Conservation (phyloP, 1,139 yeast species). For the Zygosaccharomyces pseudobailii region DNA sequence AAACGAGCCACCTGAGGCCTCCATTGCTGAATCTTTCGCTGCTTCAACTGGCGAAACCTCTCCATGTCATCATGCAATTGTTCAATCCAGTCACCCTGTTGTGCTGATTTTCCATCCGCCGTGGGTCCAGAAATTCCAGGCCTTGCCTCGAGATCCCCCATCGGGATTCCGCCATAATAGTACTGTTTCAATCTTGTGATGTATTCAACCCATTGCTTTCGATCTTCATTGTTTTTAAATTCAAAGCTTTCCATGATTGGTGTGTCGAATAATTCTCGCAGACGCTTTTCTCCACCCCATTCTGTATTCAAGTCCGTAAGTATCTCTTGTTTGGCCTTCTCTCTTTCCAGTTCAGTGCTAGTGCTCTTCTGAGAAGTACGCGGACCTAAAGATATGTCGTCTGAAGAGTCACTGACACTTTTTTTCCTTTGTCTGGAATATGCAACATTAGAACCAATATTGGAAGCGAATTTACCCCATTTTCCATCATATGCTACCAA, state of each 20-base stretch:
- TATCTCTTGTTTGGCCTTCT: conserved; percentile 21
- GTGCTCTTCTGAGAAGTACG: conserved; percentile 30
- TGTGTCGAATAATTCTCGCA: conserved; percentile 51
- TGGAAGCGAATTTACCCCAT: conserved; percentile 27
- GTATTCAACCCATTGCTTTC: conserved; percentile 30
- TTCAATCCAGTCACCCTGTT: conserved; percentile 21
- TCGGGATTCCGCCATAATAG: conserved; percentile 19
- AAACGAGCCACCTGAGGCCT: conserved; percentile 55
- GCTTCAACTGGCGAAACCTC: conserved; percentile 34
- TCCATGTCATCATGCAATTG: conserved; percentile 26
- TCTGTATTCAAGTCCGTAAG: conserved; percentile 40
- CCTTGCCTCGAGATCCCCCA: neutral
- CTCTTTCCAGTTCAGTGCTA: conserved; percentile 24
- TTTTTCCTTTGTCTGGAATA: conserved; percentile 17
- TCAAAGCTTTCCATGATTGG: conserved; percentile 27
- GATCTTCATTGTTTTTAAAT: conserved; percentile 30
- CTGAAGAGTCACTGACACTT: conserved; percentile 7
- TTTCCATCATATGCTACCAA: conserved; percentile 20
- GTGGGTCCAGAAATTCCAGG: conserved; percentile 1
- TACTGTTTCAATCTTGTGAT: conserved; percentile 27
- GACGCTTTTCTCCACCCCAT: conserved; percentile 71
- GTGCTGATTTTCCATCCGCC: conserved; percentile 11
- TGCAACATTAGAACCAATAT: conserved; percentile 28
- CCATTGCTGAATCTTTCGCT: conserved; percentile 58
- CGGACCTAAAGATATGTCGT: conserved; percentile 17